Evolutionary conservation across 2,329 filamentous ascomycete species (phyloP).

Genomic region (Alternaria brassicicola): DNA sequence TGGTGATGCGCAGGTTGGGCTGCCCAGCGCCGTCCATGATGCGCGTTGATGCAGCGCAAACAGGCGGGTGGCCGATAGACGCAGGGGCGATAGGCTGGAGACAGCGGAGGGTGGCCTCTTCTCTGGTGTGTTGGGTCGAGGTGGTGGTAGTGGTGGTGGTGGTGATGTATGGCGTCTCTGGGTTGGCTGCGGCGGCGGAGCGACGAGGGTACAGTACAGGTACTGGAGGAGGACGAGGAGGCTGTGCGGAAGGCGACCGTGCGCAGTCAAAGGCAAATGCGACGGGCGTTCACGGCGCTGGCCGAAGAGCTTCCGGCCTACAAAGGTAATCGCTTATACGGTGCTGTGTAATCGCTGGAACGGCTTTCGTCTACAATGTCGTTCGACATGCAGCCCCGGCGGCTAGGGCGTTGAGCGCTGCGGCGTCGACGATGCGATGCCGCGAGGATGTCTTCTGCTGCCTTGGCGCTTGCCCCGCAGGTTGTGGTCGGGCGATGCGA

Average conservation of each 20-base stretch:
- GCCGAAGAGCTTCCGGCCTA: constrained; percentile 22
- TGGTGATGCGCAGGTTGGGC: constrained; percentile 91
- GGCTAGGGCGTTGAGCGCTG: constrained; percentile 4
- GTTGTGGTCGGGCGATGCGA: constrained; percentile 13
- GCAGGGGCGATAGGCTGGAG: too few relatives aligned
- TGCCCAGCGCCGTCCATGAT: constrained; percentile 57
- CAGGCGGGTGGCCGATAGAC: too few relatives aligned
- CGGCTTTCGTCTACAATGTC: neutral
- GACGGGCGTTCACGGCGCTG: constrained; percentile 24
- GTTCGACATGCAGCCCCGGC: neutral
- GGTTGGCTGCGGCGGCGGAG: constrained; percentile 27
- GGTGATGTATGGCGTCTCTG: constrained; percentile 11
- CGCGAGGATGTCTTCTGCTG: constrained; percentile 15
- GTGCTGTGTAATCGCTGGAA: constrained; percentile 24
- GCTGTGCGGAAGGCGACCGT: constrained; percentile 38
- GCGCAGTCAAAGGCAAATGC: constrained; percentile 32
- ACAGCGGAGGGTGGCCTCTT: constrained; percentile 8
- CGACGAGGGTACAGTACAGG: constrained; percentile 20
- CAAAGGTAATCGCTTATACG: constrained; percentile 26
- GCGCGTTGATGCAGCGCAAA: constrained; percentile 18
- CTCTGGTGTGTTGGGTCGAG: too few relatives aligned
- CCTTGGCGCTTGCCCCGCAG: constrained; percentile 32
- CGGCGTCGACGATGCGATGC: constrained; percentile 8
- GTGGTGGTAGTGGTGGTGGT: too few relatives aligned
- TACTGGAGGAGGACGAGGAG: constrained; percentile 42